phyloP scores from a whole-genome alignment of 2,329 filamentous ascomycete genomes.

The Ascochyta lentis region DNA sequence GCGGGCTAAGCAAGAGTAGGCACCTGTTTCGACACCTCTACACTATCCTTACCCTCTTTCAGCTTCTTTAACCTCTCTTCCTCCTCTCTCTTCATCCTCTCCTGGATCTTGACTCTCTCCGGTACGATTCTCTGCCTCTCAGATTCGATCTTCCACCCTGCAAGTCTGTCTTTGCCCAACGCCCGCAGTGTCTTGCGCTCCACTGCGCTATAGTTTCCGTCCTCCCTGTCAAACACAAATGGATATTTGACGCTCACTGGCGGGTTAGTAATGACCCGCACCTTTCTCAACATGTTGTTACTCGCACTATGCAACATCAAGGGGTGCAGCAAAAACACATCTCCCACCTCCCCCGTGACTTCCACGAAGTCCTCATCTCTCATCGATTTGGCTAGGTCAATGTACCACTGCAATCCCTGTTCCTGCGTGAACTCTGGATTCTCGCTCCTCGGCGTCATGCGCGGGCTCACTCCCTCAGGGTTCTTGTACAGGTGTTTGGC shows the following conservation, averaged over 20 bases:
- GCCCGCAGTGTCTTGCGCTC: constrained; percentile 62
- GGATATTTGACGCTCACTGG: constrained; percentile 60
- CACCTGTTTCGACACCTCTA: constrained; percentile 23
- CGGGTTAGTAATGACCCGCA: constrained; percentile 63
- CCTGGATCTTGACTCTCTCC: constrained; percentile 56
- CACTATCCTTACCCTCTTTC: constrained; percentile 22
- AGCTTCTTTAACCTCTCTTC: constrained; percentile 53
- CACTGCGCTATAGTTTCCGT: constrained; percentile 62
- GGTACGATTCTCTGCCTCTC: constrained; percentile 61
- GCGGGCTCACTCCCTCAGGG: constrained; percentile 70
- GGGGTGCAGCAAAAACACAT: constrained; percentile 66
- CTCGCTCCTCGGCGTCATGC: constrained; percentile 63
- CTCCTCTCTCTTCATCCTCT: constrained; percentile 59
- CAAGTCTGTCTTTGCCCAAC: constrained; percentile 56
- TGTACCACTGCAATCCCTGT: constrained; percentile 55
- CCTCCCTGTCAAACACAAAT: constrained; percentile 59
- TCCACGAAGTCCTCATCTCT: constrained; percentile 59
- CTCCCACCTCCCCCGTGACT: constrained; percentile 61
- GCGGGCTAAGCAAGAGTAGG: constrained; percentile 19
- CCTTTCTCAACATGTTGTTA: constrained; percentile 56
- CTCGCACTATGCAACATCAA: constrained; percentile 66
- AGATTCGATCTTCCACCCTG: constrained; percentile 60
- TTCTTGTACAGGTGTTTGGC: constrained; percentile 65
- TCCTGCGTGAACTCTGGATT: constrained; percentile 55
- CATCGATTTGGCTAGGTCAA: constrained; percentile 47